Evolutionary conservation across 805 yeast genomes (phyloP), one percentile per base, ranked within the genome.

Genomic region (Myxozyma geophila): DNA sequence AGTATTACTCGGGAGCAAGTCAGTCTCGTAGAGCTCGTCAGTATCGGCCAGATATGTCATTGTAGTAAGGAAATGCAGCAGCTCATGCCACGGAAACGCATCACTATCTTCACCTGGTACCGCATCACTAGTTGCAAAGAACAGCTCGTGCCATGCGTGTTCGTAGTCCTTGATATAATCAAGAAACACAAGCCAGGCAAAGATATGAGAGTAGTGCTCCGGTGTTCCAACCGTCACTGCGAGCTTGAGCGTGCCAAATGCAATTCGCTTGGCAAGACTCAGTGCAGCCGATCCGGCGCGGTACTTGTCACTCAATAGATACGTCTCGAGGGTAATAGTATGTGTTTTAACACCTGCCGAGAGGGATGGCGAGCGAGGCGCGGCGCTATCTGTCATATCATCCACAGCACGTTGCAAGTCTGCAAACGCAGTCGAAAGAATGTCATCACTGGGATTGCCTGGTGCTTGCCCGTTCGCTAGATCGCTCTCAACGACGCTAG

Each of bases 161-260:
- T 36, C 28, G 37, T 37, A 63, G 28, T 54, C 61, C 41, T 33
- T 62, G 51, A 59, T 52, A 44, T 64, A 57, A 23, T 64, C 49
- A 19, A 66, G 41, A 56, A 64, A 62, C 37, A 66, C 53, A 21
- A 66, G 62, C 69, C 69, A 66, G 10, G 68, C 65, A 50, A 63
- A 64, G 2, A 66, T 39, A 33, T 66, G 65, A 19, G 64, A n/a
- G 41, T 66, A 66, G 21, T 66, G 67, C 54, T 56, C 65, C 13
- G 63, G 60, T 5, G 53, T 47, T 12, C 53, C 68, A 37, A 64
- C 59, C 2, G 53, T 54, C 19, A 59, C 47, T 23, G 69, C 69
- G 6, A 62, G 59, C 19, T 35, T 40, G 10, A 66, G 56, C 7
- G 64, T 64, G 7, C 52, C 40, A 49, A 55, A 62, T 9, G 68